phyloP scores from a whole-genome alignment of 192 early-diverging fungal species.

The Paraglomus occultum region DNA sequence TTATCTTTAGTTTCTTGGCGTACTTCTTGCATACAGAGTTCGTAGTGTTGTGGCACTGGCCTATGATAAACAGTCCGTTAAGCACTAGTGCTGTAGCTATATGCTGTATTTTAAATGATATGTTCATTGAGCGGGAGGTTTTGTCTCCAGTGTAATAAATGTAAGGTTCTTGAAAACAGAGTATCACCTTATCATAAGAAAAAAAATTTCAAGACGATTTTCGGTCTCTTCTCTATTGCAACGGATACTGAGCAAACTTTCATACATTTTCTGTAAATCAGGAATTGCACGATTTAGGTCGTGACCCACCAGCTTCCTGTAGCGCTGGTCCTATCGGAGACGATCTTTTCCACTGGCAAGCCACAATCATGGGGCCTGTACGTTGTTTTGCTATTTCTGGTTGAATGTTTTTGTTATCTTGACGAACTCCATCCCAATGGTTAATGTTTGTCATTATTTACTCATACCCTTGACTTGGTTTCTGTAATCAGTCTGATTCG shows the following conservation, averaged over 20 bases:
- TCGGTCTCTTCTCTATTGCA: background rate
- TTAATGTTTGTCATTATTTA: constrained; percentile 11
- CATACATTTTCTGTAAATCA: constrained; percentile 35
- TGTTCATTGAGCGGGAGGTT: background rate
- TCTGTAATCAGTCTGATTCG: constrained; percentile 65
- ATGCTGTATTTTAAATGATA: background rate
- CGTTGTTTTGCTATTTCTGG: constrained; percentile 34
- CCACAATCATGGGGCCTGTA: constrained; percentile 97
- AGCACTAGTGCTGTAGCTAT: constrained; percentile 8
- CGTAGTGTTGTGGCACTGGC: no score
- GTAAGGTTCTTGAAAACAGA: background rate
- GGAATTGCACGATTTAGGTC: constrained; percentile 93
- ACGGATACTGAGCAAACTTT: no score
- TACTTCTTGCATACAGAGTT: no score
- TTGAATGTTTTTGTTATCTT: constrained; percentile 20
- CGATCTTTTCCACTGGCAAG: constrained; percentile 94
- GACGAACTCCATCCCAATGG: background rate
- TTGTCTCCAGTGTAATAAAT: background rate
- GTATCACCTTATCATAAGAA: background rate
- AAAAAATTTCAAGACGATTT: constrained; percentile 1
- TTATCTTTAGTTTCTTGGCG: no score
- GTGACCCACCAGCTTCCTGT: constrained; percentile 97
- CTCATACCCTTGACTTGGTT: background rate
- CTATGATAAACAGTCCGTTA: no score
- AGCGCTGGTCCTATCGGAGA: constrained; percentile 95